These are phyloP conservation scores for Diaporthe sp. DNA, from an alignment of 2,329 filamentous ascomycete genomes.

Conservation along the genomic window DNA sequence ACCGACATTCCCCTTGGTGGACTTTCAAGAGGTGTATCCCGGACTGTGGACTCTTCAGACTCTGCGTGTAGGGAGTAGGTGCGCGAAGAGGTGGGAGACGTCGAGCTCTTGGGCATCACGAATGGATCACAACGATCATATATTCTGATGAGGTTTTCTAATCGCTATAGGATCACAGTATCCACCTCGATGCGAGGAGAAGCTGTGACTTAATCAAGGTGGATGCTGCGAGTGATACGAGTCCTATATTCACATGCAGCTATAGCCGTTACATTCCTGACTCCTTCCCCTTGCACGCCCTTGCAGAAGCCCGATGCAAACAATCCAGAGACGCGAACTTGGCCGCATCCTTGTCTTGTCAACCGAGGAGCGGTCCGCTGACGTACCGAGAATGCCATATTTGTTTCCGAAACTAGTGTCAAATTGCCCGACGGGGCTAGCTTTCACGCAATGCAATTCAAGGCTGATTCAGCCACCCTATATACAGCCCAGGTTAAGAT, in stretches of 20 bases:
- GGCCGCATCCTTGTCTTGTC: background rate
- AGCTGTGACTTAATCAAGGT: background rate
- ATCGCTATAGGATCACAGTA: background rate
- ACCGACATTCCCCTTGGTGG: background rate
- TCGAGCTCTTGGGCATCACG: background rate
- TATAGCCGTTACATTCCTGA: background rate
- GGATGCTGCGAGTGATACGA: background rate
- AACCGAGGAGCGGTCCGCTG: conserved; percentile 5
- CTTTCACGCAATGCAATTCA: background rate
- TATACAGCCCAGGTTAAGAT: background rate
- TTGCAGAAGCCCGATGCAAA: background rate
- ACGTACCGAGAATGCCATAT: background rate
- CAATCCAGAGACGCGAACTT: background rate
- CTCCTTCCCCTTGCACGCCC: background rate
- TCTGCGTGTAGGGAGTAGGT: background rate
- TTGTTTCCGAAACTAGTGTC: background rate
- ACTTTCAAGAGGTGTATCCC: background rate
- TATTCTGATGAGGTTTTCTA: background rate
- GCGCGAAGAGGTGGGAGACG: background rate
- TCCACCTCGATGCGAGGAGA: background rate
- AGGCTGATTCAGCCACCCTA: background rate
- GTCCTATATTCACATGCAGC: background rate
- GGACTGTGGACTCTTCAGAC: background rate
- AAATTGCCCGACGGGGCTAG: background rate
- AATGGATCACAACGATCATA: background rate